These are phyloP conservation scores for Endocarpon pusillum DNA, from an alignment of 495 filamentous ascomycete species.

Conservation along the genomic window DNA sequence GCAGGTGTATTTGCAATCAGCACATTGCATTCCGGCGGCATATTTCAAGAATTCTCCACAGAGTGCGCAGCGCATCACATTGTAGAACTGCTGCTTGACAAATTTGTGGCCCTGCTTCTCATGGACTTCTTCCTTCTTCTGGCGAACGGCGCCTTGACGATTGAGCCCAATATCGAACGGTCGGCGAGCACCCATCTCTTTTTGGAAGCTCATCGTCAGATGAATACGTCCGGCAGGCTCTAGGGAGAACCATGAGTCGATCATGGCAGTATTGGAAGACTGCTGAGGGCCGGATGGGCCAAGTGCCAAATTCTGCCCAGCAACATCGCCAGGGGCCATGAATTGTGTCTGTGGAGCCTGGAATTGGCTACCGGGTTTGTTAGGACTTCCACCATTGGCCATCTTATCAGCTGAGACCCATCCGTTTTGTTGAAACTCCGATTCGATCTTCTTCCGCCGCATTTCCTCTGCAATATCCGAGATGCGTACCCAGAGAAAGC, in stretches of 20 bases:
- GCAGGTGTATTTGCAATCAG: conserved; percentile 98
- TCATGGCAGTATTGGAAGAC: conserved; percentile 42
- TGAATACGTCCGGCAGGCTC: conserved; percentile 86
- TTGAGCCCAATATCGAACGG: conserved; percentile 77
- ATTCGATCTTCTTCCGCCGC: conserved; percentile 91
- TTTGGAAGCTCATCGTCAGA: conserved; percentile 74
- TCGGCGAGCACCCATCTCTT: conserved; percentile 49
- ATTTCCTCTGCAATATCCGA: conserved; percentile 96
- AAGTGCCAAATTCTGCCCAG: not conserved
- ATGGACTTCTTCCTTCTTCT: conserved; percentile 91
- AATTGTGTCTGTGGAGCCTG: conserved; percentile 13
- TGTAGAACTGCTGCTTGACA: conserved; percentile 94
- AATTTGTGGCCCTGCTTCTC: conserved; percentile 99
- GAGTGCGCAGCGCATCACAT: conserved; percentile 98
- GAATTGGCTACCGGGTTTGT: conserved; percentile 27
- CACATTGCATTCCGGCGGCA: conserved; percentile 95
- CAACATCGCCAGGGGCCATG: conserved; percentile 12
- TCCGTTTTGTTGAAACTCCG: conserved; percentile 73
- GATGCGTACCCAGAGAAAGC: conserved; percentile 88
- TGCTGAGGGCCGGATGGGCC: conserved; percentile 16
- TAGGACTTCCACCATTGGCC: conserved; percentile 34
- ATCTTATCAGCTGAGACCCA: conserved; percentile 97
- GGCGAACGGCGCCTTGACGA: conserved; percentile 88
- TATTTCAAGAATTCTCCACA: conserved; percentile 98
- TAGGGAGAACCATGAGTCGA: conserved; percentile 93